These are phyloP conservation scores for Pistacia integerrima DNA, from an alignment of 345 rosid genomes.

Conservation along the genomic window DNA sequence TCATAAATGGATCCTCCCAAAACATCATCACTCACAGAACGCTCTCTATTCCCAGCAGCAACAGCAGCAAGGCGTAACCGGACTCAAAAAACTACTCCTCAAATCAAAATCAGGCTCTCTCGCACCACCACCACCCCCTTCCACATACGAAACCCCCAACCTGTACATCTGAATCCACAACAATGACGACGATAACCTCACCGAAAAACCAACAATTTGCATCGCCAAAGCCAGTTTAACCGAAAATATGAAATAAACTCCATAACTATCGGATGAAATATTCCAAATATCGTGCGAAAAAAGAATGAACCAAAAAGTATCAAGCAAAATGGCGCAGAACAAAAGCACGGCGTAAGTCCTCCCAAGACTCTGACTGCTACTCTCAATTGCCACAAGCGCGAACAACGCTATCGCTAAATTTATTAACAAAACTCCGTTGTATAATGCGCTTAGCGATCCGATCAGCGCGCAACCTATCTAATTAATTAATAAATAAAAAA, in stretches of 20 bases:
- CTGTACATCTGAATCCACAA: constrained; percentile 94
- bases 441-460: constrained; percentile 85
- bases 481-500: neutral
- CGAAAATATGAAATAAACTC: constrained; percentile 58
- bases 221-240: constrained; percentile 77
- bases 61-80: constrained; percentile 45
- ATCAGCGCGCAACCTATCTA: constrained; percentile 86
- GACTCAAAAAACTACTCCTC: constrained; percentile 70
- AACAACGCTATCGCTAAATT: constrained; percentile 77
- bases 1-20: constrained; percentile 67
- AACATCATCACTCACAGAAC: constrained; percentile 56
- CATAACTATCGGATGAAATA: constrained; percentile 54
- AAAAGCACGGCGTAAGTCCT: constrained; percentile 85
- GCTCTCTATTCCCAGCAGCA: constrained; percentile 22
- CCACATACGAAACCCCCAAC: constrained; percentile 64
- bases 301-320: constrained; percentile 70
- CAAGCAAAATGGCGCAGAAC: constrained; percentile 63
- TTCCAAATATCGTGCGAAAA: constrained; percentile 69
- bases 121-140: neutral
- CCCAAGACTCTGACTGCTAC: constrained; percentile 77
- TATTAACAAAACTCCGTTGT: constrained; percentile 76
- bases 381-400: constrained; percentile 86
- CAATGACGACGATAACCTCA: constrained; percentile 76
- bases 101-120: constrained; percentile 49
- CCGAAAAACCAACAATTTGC: constrained; percentile 76